These are phyloP conservation scores for Neonectria punicea DNA, from an alignment of 2,329 filamentous ascomycete species.

Conservation along the genomic window DNA sequence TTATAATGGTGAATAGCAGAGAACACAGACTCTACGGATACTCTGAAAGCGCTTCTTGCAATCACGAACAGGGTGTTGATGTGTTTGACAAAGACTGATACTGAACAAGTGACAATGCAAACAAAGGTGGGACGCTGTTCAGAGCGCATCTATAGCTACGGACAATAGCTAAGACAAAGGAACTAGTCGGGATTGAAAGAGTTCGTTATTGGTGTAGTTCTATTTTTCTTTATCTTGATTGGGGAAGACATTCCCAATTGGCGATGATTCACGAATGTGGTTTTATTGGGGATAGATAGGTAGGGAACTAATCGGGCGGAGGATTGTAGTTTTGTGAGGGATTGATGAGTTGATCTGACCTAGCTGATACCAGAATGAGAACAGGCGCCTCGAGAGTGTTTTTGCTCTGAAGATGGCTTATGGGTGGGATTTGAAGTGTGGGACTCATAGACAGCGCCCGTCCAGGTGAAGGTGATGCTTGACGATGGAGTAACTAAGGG, in stretches of 20 bases:
- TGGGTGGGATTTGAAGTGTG: neutral
- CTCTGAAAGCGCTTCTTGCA: neutral
- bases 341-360: neutral
- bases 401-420: neutral
- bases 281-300: too few species aligned
- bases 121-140: neutral
- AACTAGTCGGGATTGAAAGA: neutral
- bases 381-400: neutral
- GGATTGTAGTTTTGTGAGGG: neutral
- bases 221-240: neutral
- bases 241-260: neutral
- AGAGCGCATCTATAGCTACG: neutral
- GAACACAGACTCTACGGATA: neutral
- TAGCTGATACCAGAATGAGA: neutral
- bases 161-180: neutral
- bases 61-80: neutral
- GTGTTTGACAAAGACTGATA: neutral
- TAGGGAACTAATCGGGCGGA: too few species aligned
- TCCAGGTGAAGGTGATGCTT: neutral
- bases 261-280: neutral
- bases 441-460: too few species aligned
- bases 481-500: neutral
- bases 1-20: neutral
- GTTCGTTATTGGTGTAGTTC: neutral
- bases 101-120: neutral